These are phyloP conservation scores for Cercis canadensis DNA, from an alignment of 306 rosid species.

Conservation along the genomic window DNA sequence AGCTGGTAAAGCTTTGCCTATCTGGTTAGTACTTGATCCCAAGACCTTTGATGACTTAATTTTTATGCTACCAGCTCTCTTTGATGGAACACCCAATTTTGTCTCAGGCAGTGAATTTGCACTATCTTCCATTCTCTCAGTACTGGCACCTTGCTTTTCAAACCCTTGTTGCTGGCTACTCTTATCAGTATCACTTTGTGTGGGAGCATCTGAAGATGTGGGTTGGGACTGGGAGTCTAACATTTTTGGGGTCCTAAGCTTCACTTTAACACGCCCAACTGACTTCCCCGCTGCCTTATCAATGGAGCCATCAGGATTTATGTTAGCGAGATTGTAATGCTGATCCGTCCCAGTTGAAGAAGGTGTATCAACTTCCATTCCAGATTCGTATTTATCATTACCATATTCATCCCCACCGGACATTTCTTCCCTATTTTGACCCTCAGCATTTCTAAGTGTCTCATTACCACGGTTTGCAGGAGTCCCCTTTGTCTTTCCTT, in stretches of 20 bases:
- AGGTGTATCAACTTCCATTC: slow-evolving; percentile 78
- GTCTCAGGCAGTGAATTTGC: slow-evolving; percentile 66
- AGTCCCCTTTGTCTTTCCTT: slow-evolving; percentile 61
- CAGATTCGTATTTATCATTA: slow-evolving; percentile 59
- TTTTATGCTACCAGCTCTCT: slow-evolving; percentile 74
- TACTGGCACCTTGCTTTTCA: slow-evolving; percentile 53
- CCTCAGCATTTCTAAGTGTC: slow-evolving; percentile 21
- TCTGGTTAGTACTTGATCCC: slow-evolving; percentile 58
- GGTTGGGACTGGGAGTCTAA: slow-evolving; percentile 76
- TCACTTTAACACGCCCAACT: slow-evolving; percentile 86
- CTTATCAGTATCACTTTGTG: slow-evolving; percentile 86
- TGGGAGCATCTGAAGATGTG: slow-evolving; percentile 72
- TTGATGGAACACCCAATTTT: slow-evolving; percentile 45
- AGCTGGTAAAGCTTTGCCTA: slow-evolving; percentile 36
- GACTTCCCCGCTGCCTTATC: slow-evolving; percentile 58
- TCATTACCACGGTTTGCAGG: slow-evolving; percentile 39
- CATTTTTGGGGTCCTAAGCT: slow-evolving; percentile 68
- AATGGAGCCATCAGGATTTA: slow-evolving; percentile 67
- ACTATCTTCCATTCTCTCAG: slow-evolving; percentile 78
- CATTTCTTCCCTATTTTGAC: slow-evolving; percentile 43
- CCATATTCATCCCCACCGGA: slow-evolving; percentile 60
- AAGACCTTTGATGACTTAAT: slow-evolving; percentile 74
- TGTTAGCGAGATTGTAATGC: slow-evolving; percentile 61
- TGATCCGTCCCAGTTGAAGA: slow-evolving; percentile 86
- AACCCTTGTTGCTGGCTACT: slow-evolving; percentile 76